These are phyloP conservation scores for Talaromyces ruber DNA, from an alignment of 495 filamentous ascomycete genomes.

Conservation along the genomic window DNA sequence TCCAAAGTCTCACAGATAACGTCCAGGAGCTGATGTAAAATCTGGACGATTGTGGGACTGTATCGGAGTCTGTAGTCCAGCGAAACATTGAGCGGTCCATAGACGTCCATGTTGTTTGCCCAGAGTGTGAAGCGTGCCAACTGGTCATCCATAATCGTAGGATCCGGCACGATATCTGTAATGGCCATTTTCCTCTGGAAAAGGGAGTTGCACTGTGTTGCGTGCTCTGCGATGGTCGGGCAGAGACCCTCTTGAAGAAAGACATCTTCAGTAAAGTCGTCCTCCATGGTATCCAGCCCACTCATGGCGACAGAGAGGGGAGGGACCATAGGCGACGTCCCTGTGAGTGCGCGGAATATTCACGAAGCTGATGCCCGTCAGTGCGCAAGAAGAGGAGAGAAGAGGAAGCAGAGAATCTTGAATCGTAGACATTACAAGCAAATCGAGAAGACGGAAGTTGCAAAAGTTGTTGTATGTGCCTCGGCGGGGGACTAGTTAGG, in stretches of 20 bases:
- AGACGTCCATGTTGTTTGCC: constrained; percentile 28
- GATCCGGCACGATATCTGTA: constrained; percentile 21
- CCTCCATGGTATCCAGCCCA: constrained; percentile 11
- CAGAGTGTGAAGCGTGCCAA: constrained; percentile 22
- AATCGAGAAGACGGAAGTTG: no score
- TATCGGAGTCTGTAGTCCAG: constrained; percentile 25
- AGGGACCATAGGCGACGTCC: not conserved
- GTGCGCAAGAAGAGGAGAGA: constrained; percentile 1
- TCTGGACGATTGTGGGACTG: constrained; percentile 20
- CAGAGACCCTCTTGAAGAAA: constrained; percentile 22
- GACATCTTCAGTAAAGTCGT: constrained; percentile 20
- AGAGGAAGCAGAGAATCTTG: not conserved
- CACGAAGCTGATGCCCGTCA: constrained; percentile 6
- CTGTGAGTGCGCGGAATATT: constrained; percentile 9
- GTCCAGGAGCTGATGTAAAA: constrained; percentile 23
- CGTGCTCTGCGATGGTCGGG: constrained; percentile 25
- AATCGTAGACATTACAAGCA: no score
- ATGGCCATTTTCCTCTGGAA: constrained; percentile 16
- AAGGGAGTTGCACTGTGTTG: constrained; percentile 16
- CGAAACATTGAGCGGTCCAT: constrained; percentile 23
- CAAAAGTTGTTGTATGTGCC: no score
- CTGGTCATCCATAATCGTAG: constrained; percentile 23
- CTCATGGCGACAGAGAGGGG: constrained; percentile 9
- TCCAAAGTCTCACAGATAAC: constrained; percentile 16
- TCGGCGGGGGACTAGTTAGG: no score